Percentiles rank a stretch among this genome's conserved stretches.
These are phyloP conservation scores for Vaccinium darrowii DNA, from an alignment of 148 eudicot genomes.

Conservation along the genomic window DNA sequence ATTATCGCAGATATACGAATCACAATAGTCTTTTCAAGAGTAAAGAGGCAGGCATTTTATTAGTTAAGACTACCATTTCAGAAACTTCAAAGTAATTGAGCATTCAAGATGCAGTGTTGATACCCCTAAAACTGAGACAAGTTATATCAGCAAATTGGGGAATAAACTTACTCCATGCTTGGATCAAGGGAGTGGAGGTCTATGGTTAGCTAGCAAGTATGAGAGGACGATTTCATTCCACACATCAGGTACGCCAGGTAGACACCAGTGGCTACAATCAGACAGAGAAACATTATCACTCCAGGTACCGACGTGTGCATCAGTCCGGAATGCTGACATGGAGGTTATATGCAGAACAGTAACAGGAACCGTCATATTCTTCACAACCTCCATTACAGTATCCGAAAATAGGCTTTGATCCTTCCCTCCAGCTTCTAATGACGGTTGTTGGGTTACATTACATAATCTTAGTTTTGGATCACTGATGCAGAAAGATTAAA, in stretches of 20 bases:
- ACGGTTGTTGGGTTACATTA: conserved; percentile 49
- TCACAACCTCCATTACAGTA: conserved; percentile 37
- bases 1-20: not conserved
- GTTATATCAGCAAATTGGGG: not conserved
- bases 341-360: conserved; percentile 58
- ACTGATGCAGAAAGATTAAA: conserved; percentile 34
- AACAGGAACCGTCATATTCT: conserved; percentile 45
- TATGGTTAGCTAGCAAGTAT: conserved; percentile 33
- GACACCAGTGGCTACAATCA: conserved; percentile 85
- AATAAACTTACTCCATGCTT: conserved; percentile 19
- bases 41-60: conserved; percentile 3
- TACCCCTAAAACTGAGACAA: not conserved
- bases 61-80: not conserved
- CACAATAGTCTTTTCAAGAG: not conserved
- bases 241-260: conserved; percentile 69
- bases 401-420: conserved; percentile 47
- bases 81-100: not conserved
- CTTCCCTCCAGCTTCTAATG: conserved; percentile 31
- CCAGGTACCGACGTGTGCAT: conserved; percentile 75
- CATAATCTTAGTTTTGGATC: conserved; percentile 40
- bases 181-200: conserved; percentile 18
- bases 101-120: not conserved
- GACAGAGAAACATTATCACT: conserved; percentile 48
- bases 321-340: conserved; percentile 57
- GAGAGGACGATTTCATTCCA: conserved; percentile 68